phyloP scores from a whole-genome alignment of 2,329 filamentous ascomycete species.

The Amauroascus niger region DNA sequence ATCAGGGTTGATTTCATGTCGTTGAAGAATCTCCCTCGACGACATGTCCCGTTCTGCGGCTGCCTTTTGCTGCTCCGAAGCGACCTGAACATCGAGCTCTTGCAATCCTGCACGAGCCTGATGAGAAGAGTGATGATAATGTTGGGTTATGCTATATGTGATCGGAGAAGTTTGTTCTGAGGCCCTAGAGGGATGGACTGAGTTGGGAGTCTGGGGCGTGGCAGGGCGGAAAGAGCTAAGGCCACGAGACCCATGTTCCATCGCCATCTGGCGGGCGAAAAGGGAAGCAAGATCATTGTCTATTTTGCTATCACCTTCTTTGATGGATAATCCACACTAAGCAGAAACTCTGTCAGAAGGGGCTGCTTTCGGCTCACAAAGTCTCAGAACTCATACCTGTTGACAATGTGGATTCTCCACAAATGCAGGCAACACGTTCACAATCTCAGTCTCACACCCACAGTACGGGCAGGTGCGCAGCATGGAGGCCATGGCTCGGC shows the following conservation, averaged over 20 bases:
- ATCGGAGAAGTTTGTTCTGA: constrained; percentile 42
- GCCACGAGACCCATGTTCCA: constrained; percentile 35
- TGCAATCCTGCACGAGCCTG: constrained; percentile 38
- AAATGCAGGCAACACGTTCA: constrained; percentile 10
- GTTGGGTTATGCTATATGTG: constrained; percentile 65
- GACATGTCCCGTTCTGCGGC: constrained; percentile 33
- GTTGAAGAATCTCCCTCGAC: constrained; percentile 50
- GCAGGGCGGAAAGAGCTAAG: constrained; percentile 27
- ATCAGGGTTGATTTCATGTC: constrained; percentile 60
- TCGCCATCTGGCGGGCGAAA: constrained; percentile 65
- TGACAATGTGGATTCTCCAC: constrained; percentile 15
- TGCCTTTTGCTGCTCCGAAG: neutral
- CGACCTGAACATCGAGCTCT: constrained; percentile 29
- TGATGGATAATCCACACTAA: constrained; percentile 36
- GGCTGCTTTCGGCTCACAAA: too few species aligned
- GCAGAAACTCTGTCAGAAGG: neutral
- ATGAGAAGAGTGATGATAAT: constrained; percentile 76
- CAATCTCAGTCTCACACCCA: constrained; percentile 12
- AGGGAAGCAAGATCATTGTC: constrained; percentile 75
- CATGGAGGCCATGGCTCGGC: constrained; percentile 12
- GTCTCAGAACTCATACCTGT: constrained; percentile 6
- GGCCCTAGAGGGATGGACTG: constrained; percentile 13
- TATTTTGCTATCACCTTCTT: constrained; percentile 48
- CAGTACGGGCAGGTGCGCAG: constrained; percentile 15
- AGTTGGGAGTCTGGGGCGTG: constrained; percentile 26